Evolutionary conservation across 768 basidiomycete species (phyloP).

Genomic region (Strobilomyces dryophilus): DNA sequence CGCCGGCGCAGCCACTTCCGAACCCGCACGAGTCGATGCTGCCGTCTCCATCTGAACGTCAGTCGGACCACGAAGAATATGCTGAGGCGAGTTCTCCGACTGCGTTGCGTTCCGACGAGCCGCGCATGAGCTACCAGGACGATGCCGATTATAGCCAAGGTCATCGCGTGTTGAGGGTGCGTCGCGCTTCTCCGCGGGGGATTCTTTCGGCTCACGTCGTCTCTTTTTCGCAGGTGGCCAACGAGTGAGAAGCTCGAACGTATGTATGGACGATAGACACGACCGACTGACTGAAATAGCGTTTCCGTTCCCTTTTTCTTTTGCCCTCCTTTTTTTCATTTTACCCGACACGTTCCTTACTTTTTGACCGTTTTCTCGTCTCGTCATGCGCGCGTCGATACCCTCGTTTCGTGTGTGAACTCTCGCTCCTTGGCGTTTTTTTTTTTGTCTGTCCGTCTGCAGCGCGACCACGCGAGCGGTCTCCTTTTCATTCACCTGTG

Average conservation of each 20-base stretch:
- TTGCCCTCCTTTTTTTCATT: background rate
- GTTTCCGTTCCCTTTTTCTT: background rate
- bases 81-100: slow-evolving; percentile 5
- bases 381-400: background rate
- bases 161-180: slow-evolving; percentile 26
- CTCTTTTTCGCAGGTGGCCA: slow-evolving; percentile 11
- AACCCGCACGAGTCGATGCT: slow-evolving; percentile 17
- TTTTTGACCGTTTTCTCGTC: background rate
- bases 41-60: slow-evolving; percentile 8
- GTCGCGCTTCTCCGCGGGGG: background rate
- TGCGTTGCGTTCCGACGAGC: slow-evolving; percentile 13
- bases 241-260: slow-evolving; percentile 5
- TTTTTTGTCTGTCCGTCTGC: background rate
- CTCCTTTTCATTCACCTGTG: no score
- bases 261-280: background rate
- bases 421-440: no score
- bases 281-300: background rate
- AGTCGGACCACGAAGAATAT: slow-evolving; percentile 11
- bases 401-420: background rate
- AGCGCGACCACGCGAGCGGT: no score
- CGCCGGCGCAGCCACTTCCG: slow-evolving; percentile 4
- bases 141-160: slow-evolving; percentile 28
- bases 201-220: background rate
- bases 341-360: background rate
- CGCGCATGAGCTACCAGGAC: slow-evolving; percentile 30